Evolutionary conservation across 352 stramenopile genomes (phyloP).

Genomic region (Phytopythium ostracodes): DNA sequence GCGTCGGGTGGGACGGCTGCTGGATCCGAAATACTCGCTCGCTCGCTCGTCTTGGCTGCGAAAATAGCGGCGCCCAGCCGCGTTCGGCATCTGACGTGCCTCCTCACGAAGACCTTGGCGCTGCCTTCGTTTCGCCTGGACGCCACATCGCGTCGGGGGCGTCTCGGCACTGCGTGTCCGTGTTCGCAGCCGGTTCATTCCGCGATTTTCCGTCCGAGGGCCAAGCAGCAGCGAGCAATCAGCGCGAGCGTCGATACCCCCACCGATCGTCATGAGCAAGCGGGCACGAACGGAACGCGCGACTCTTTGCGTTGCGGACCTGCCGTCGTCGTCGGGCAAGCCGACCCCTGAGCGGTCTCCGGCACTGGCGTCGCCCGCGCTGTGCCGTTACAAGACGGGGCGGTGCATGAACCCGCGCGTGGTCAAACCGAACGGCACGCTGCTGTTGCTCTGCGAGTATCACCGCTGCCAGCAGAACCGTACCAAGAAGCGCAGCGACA

Average conservation of each 20-base stretch:
- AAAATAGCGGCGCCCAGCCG: neutral
- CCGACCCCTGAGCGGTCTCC: neutral
- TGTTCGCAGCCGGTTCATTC: neutral
- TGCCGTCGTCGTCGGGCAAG: too few species aligned
- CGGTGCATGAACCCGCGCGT: slow-evolving; percentile 65
- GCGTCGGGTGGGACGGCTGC: neutral
- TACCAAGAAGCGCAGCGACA: slow-evolving; percentile 85
- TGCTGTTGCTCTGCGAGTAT: slow-evolving; percentile 76
- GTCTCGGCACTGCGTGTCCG: neutral
- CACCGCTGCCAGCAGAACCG: slow-evolving; percentile 81
- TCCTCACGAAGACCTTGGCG: neutral
- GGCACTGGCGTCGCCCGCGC: neutral
- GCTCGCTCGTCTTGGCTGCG: neutral
- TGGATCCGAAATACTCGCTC: neutral
- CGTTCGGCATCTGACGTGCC: neutral
- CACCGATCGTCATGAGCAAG: slow-evolving; percentile 5
- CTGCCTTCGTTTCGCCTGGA: slow-evolving; percentile 5
- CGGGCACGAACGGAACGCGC: slow-evolving; percentile 1
- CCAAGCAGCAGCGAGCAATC: slow-evolving; percentile 2
- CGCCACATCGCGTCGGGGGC: too few species aligned
- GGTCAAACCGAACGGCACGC: slow-evolving; percentile 69
- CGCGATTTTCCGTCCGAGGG: neutral
- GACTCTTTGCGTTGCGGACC: neutral
- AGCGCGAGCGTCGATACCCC: neutral
- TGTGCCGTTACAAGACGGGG: slow-evolving; percentile 81